phyloP scores from a whole-genome alignment of 306 rosid genomes.

The Quercus alba region DNA sequence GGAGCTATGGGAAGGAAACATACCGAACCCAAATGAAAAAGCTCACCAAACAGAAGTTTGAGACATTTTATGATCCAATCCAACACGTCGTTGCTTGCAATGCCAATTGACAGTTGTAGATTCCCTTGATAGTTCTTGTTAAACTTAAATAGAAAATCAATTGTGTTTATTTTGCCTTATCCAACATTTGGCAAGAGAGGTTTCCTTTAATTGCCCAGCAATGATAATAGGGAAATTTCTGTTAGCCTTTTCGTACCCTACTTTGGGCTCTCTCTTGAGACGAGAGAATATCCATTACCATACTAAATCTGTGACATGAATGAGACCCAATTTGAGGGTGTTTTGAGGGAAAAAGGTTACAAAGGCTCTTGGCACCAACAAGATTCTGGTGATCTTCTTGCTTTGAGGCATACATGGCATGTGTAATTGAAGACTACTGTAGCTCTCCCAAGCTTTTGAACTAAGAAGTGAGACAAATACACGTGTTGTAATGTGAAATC shows the following conservation, averaged over 20 bases:
- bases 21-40: constrained; percentile 55
- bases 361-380: not conserved
- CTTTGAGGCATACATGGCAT: too few species aligned
- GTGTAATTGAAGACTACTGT: too few species aligned
- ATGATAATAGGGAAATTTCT: not conserved
- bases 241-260: not conserved
- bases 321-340: not conserved
- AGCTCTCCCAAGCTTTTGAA: too few species aligned
- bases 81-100: constrained; percentile 11
- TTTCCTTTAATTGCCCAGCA: not conserved
- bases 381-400: too few species aligned
- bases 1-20: constrained; percentile 81
- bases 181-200: not conserved
- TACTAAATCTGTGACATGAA: not conserved
- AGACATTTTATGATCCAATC: constrained; percentile 7
- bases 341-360: not conserved
- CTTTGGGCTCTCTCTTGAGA: not conserved
- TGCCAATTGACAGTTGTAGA: constrained; percentile 53
- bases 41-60: constrained; percentile 70
- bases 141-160: not conserved
- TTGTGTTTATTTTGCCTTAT: not conserved
- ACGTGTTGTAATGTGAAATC: not conserved
- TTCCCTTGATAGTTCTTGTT: constrained; percentile 29
- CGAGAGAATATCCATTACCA: not conserved
- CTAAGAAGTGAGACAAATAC: too few species aligned